These are phyloP conservation scores for Cyberlindnera sargentensis DNA, from an alignment of 805 yeast genomes.

Conservation along the genomic window DNA sequence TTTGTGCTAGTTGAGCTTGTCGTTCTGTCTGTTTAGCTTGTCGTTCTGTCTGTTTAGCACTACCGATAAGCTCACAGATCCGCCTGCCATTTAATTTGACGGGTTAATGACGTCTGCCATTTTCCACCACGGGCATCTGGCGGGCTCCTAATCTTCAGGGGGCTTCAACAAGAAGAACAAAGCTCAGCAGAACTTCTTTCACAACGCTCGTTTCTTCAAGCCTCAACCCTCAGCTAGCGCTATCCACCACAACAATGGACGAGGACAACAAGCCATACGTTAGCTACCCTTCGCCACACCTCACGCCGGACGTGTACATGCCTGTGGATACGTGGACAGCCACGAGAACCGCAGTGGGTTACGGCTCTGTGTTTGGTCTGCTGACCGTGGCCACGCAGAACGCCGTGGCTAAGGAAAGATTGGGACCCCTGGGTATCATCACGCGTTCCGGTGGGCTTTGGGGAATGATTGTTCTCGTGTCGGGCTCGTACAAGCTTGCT, in stretches of 20 bases:
- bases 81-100: too few species aligned
- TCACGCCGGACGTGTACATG: conserved; percentile 35
- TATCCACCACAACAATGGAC: not conserved
- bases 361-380: conserved; percentile 40
- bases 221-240: conserved; percentile 12
- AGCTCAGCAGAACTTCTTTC: too few species aligned
- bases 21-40: too few species aligned
- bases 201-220: too few species aligned
- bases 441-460: conserved; percentile 25
- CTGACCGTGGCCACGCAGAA: conserved; percentile 42
- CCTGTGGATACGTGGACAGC: conserved; percentile 51
- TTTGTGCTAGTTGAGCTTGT: too few species aligned
- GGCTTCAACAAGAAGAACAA: too few species aligned
- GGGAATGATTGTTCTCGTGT: conserved; percentile 41
- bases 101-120: too few species aligned
- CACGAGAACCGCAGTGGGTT: conserved; percentile 38
- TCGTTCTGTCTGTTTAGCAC: too few species aligned
- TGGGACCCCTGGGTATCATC: conserved; percentile 29
- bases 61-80: too few species aligned
- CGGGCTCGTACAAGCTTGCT: conserved; percentile 38
- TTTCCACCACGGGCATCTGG: too few species aligned
- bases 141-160: too few species aligned
- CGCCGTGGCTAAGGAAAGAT: conserved; percentile 35
- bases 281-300: conserved; percentile 16
- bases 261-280: conserved; percentile 2